Base-by-base conservation (phyloP, 352 stramenopile genomes). In the Pythium diclinum region DNA sequence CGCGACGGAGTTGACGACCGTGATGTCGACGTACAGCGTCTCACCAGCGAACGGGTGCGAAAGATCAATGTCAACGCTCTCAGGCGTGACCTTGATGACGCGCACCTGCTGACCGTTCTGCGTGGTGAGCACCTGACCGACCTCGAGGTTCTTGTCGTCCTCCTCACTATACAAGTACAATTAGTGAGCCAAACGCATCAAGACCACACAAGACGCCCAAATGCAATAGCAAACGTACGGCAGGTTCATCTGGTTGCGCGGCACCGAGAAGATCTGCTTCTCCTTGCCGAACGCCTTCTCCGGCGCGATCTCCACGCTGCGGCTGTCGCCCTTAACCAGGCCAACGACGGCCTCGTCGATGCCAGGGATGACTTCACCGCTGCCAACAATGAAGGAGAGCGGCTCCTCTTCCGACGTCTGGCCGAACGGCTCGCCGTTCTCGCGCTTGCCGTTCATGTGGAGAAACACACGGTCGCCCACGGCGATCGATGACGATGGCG, bases 41-140 rank as follows among this genome's bases (percentile, higher is more conserved):
- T 95, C 78, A n/a, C 84, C 84, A 9, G 85, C 81, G 63, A 89
- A 90, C 21, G 80, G 79, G 61, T 92, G 83, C 19, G 83, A 76
- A 47, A 91, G 56, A 55, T 95, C 83, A 42, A 95, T 85, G 33
- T 91, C 82, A 32, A 93, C 85, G 14, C 62, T 75, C 17, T 95
- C 79, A 19, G 79, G 70, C n/a, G 78, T 83, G 40, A 95, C 67
- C 48, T 81, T 76, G 33, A 93, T 75, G 61, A 95, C 84, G 46
- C 72, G 78, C 30, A 80, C 85, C 48, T 79, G 75, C 56, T 90
- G 63, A 14, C 82, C 83, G 25, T 82, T 75, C 42, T 81, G 71
- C 34, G 92, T 63, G 48, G 87, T 75, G 28, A 94, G 61, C 28
- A 87, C 68, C 34, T 85, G 65, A 21, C 84, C 86, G 2, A 93